Evolutionary conservation across 2,329 filamentous ascomycete species (phyloP).

Genomic region (Ophiognomonia clavigignenti-juglandacearum): DNA sequence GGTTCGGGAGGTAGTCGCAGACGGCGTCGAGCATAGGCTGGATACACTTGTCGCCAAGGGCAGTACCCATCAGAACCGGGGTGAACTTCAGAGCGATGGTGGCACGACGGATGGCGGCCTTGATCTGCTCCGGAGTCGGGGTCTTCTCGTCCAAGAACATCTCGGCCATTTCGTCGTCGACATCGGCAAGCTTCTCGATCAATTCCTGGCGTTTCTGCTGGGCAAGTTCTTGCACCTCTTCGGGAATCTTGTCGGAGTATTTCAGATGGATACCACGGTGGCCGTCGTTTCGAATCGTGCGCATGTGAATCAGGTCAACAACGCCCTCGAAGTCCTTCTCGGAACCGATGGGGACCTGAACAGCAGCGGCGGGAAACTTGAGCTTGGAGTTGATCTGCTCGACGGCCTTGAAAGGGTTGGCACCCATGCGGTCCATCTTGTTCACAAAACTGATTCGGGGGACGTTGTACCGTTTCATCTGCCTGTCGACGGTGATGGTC

Average conservation of each 20-base stretch:
- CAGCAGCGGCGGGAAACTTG: constrained; percentile 83
- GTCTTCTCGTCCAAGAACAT: constrained; percentile 84
- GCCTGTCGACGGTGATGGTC: constrained; percentile 95
- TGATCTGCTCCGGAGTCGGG: constrained; percentile 78
- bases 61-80: constrained; percentile 94
- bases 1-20: constrained; percentile 93
- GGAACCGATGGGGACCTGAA: constrained; percentile 89
- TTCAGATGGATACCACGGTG: constrained; percentile 72
- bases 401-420: constrained; percentile 95
- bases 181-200: constrained; percentile 93
- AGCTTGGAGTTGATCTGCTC: constrained; percentile 98
- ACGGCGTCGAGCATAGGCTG: constrained; percentile 95
- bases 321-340: constrained; percentile 93
- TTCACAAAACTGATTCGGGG: constrained; percentile 95
- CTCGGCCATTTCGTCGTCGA: constrained; percentile 96
- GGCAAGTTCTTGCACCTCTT: constrained; percentile 69
- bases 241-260: constrained; percentile 75
- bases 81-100: constrained; percentile 90
- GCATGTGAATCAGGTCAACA: constrained; percentile 88
- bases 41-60: constrained; percentile 87
- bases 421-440: constrained; percentile 99
- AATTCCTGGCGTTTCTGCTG: constrained; percentile 79
- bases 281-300: constrained; percentile 88
- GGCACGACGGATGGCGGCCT: constrained; percentile 82
- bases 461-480: constrained; percentile 98